phyloP scores from a whole-genome alignment of 768 basidiomycete species.

The Lactarius evosmus region DNA sequence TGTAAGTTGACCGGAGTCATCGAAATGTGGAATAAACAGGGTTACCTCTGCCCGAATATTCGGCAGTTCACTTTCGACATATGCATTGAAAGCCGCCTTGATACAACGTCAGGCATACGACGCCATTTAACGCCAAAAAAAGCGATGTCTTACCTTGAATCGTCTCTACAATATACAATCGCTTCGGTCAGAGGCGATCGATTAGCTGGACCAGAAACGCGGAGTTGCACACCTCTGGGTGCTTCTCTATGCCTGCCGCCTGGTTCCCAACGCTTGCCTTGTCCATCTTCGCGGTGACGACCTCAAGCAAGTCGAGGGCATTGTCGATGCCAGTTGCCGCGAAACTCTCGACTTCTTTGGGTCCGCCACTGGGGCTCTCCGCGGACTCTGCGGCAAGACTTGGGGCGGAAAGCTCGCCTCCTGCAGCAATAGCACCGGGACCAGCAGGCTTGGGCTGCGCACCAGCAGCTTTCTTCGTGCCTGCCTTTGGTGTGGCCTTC shows the following conservation, averaged over 20 bases:
- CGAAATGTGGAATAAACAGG: conserved; percentile 24
- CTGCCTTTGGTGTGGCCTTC: conserved; percentile 47
- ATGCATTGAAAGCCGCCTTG: conserved; percentile 86
- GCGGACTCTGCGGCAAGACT: conserved; percentile 14
- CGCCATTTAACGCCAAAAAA: conserved; percentile 13
- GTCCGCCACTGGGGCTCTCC: conserved; percentile 32
- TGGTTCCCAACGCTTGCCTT: conserved; percentile 87
- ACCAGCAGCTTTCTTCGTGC: conserved; percentile 6
- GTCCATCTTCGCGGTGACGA: conserved; percentile 90
- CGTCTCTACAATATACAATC: conserved; percentile 56
- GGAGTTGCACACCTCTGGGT: conserved; percentile 77
- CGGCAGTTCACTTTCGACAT: conserved; percentile 83
- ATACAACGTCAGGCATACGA: conserved; percentile 16
- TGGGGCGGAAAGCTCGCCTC: conserved; percentile 43
- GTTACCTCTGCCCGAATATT: conserved; percentile 67
- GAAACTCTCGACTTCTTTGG: conserved; percentile 59
- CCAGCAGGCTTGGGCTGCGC: conserved; percentile 54
- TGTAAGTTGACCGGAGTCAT: conserved; percentile 3
- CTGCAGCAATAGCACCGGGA: conserved; percentile 82
- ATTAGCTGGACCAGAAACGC: conserved; percentile 1
- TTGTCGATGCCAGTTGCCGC: conserved; percentile 88
- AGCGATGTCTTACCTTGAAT: conserved; percentile 61
- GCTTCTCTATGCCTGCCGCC: conserved; percentile 81
- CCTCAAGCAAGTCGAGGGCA: conserved; percentile 81
- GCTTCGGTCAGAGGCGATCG: conserved; percentile 13